These are phyloP conservation scores for Citrus australasica DNA, from an alignment of 345 rosid species.

Conservation along the genomic window DNA sequence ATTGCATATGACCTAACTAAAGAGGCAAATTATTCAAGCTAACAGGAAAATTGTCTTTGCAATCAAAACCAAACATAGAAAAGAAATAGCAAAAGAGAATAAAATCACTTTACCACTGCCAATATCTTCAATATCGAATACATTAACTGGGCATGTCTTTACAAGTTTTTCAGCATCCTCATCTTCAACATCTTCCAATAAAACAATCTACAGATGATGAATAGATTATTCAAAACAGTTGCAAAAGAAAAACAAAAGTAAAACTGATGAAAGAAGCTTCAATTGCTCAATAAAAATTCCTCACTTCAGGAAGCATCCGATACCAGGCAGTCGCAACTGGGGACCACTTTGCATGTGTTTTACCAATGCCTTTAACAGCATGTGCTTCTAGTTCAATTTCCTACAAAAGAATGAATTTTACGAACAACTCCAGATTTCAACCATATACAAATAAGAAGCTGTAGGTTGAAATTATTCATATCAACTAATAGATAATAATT, in stretches of 20 bases:
- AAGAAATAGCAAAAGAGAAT: neutral
- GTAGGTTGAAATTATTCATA: neutral
- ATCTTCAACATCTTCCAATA: conserved; percentile 56
- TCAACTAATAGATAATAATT: neutral
- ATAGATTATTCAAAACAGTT: neutral
- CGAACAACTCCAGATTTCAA: neutral
- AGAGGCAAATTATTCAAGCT: neutral
- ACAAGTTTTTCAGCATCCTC: conserved; percentile 64
- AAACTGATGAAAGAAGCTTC: neutral
- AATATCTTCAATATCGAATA: conserved; percentile 92
- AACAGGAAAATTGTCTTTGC: neutral
- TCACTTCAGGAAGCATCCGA: conserved; percentile 94
- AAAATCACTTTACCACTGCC: conserved; percentile 55
- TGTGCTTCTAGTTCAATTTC: conserved; percentile 97
- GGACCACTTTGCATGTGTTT: conserved; percentile 98
- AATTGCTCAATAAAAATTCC: conserved; percentile 1
- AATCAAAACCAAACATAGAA: neutral
- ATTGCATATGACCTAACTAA: neutral
- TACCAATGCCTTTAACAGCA: conserved; percentile 89
- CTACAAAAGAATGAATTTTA: conserved; percentile 29
- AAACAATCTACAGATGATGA: conserved; percentile 47
- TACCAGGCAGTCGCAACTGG: conserved; percentile 97
- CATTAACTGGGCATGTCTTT: conserved; percentile 64
- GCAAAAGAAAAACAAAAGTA: neutral
- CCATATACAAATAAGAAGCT: conserved; percentile 4